Conservation (phyloP, 129 eudicot genomes). For the Flaveria robusta region DNA sequence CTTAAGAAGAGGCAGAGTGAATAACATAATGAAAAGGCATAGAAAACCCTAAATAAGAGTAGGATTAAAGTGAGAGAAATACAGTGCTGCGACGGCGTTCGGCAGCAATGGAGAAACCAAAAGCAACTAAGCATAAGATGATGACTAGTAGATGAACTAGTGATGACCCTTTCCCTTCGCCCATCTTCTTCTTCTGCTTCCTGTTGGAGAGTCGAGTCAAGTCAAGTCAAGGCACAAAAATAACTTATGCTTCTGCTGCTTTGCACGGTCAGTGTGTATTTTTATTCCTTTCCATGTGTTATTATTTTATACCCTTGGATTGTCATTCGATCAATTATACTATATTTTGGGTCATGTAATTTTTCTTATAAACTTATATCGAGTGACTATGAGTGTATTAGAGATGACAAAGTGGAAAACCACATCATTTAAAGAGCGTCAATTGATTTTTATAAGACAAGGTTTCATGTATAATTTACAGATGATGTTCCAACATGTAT, state of each 20-base stretch:
- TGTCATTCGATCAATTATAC: not conserved
- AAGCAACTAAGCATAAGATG: conserved; percentile 74
- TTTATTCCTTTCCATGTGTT: not conserved
- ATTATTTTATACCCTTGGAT: not conserved
- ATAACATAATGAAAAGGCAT: too few species aligned
- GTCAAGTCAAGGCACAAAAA: conserved; percentile 4
- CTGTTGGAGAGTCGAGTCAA: conserved; percentile 25
- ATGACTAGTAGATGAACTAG: conserved; percentile 75
- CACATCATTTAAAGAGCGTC: too few species aligned
- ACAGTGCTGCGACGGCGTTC: conserved; percentile 97
- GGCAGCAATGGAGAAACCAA: conserved; percentile 93
- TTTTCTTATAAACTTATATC: not conserved
- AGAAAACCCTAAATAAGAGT: too few species aligned
- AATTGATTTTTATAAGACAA: too few species aligned
- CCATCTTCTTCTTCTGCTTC: conserved; percentile 27
- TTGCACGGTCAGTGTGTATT: not conserved
- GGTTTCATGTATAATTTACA: too few species aligned
- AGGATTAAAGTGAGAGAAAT: not conserved
- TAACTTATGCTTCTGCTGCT: conserved; percentile 4
- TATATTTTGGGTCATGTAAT: not conserved
- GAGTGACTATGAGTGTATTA: not conserved
- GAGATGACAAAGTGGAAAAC: not conserved
- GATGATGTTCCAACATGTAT: too few species aligned
- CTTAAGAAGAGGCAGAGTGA: conserved; percentile 10
- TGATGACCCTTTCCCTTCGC: conserved; percentile 81